Conservation (phyloP, 2,329 filamentous ascomycete species). For the Colletotrichum sp. region DNA sequence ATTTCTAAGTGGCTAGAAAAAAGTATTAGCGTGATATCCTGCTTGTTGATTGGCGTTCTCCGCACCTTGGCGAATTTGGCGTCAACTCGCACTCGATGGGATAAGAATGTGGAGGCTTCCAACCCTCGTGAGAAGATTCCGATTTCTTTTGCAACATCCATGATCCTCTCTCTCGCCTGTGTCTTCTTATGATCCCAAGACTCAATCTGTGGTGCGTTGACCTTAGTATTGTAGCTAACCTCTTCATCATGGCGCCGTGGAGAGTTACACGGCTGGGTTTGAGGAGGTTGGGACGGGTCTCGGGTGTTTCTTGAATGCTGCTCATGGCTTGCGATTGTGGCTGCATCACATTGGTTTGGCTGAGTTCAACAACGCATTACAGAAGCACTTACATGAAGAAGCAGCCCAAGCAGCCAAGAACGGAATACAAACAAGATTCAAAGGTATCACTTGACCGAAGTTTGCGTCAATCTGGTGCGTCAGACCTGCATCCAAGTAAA, state of each 20-base stretch:
- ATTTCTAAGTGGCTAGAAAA: too few relatives aligned
- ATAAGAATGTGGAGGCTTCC: neutral
- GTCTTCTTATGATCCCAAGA: neutral
- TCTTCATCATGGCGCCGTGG: too few relatives aligned
- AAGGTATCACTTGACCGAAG: neutral
- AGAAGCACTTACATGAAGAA: neutral
- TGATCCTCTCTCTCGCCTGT: neutral
- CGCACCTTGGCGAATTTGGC: too few relatives aligned
- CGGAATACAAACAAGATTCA: neutral
- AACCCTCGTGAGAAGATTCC: neutral
- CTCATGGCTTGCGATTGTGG: neutral
- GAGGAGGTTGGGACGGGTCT: neutral
- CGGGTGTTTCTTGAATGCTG: neutral
- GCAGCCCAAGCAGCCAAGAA: neutral
- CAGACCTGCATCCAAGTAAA: neutral
- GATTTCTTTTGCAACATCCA: neutral
- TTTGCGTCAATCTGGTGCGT: neutral
- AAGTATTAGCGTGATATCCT: too few relatives aligned
- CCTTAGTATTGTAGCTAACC: neutral
- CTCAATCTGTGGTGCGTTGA: neutral
- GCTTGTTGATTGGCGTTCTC: too few relatives aligned
- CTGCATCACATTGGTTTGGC: neutral
- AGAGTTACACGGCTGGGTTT: neutral
- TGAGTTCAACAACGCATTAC: rapidly evolving
- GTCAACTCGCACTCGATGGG: too few relatives aligned